Conservation (phyloP, 2,329 filamentous ascomycete genomes). For the Lachnellula subtilissima region DNA sequence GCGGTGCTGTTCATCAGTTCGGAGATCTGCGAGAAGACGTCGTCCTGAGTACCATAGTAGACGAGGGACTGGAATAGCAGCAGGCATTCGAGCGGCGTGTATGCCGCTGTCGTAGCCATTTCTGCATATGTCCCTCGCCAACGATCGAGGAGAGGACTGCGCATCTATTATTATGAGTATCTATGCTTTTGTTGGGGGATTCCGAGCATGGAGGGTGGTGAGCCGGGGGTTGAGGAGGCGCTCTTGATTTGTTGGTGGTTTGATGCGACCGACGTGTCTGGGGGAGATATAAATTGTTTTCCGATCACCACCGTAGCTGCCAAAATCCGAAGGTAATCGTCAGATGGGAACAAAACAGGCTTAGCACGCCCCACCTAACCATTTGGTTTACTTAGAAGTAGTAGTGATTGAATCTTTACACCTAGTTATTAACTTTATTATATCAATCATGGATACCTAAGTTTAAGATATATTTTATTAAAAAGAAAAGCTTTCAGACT, state of each 20-base stretch:
- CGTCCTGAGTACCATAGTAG: slow-evolving; percentile 58
- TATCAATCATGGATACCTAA: too few relatives aligned
- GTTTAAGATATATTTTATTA: too few relatives aligned
- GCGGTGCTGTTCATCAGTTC: slow-evolving; percentile 68
- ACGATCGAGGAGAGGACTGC: slow-evolving; percentile 52
- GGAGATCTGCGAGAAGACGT: slow-evolving; percentile 68
- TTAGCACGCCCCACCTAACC: too few relatives aligned
- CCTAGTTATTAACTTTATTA: too few relatives aligned
- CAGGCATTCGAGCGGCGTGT: slow-evolving; percentile 81
- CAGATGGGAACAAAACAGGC: too few relatives aligned
- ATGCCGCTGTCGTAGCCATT: slow-evolving; percentile 60
- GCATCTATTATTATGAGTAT: too few relatives aligned
- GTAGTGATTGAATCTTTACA: too few relatives aligned
- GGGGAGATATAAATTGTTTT: too few relatives aligned
- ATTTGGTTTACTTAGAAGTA: background rate
- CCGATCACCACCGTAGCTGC: too few relatives aligned
- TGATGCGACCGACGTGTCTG: background rate
- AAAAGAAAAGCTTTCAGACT: too few relatives aligned
- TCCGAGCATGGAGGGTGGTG: slow-evolving; percentile 29
- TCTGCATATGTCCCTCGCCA: slow-evolving; percentile 51
- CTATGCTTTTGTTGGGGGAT: too few relatives aligned
- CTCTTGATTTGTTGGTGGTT: background rate
- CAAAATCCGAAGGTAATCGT: too few relatives aligned
- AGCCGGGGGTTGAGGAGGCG: slow-evolving; percentile 46
- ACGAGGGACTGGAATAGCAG: slow-evolving; percentile 78